Base-by-base conservation (phyloP, 1,284 basidiomycete species). In the Megacollybia platyphylla region DNA sequence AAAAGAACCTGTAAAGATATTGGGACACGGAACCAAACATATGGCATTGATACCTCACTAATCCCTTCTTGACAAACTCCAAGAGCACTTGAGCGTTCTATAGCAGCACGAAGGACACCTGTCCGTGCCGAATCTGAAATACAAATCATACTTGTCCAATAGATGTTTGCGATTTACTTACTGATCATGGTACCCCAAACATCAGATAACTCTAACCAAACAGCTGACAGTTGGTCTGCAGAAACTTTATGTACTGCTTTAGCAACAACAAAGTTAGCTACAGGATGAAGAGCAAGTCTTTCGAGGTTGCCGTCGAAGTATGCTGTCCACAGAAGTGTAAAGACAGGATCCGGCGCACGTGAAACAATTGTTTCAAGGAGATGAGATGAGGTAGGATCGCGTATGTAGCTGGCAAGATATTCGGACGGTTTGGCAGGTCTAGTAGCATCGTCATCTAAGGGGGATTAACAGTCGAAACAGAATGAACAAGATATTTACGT, bases 261-360 rank as follows among this genome's bases (percentile, higher is more conserved):
- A 0, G 89, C 84, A 5, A 91, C 70, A 11, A 94, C 89, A 53
- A 90, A 97, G 57, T 96, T 96, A 17, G 87, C 88, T 2, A 91
- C 86, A 1, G 91, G 89, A 59, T 97, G 92, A 8, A 70, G 63
- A 4, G 84, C 77, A 20, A 94, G 65, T 47, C 81, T 76, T 5
- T 71, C 61, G 34, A 93, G 63, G 50, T 82, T 87, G 17, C 76
- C 71, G 38, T 63, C 58, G 54, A 97, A 84, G 60, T 94, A 93
- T 0, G 71, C 70, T 4, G 60, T 54, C 90, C 91, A 96, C 4
- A 96, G 54, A 0, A 68, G 54, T 27, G 64, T 56, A 56, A 91
- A 92, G 3, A 79, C 68, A n/a, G 58, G 50, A 3, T 65, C 58
- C 0, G 88, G 79, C 5, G 79, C 71, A 37, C 74, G 67, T 2